Evolutionary conservation across 345 rosid genomes (phyloP), one percentile per base, ranked within the genome.

Genomic region (Citrus cavaleriei): DNA sequence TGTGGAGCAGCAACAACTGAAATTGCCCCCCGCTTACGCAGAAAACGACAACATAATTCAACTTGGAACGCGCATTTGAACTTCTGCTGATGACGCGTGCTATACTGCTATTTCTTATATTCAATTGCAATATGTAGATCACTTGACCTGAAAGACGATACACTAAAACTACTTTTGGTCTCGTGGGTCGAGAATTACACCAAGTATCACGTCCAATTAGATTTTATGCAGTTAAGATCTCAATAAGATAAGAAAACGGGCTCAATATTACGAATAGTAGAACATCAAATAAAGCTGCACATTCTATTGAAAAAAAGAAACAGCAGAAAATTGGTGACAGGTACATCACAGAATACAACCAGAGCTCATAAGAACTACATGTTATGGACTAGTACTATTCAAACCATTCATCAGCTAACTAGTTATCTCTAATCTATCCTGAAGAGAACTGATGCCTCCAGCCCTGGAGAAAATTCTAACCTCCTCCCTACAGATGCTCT

Each of bases 401-500:
- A 55, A 78, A 71, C n/a, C 35, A 65, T 25, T 62, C 32, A 77
- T 78, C 37, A 77, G 59, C 75, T 55, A 55, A 65, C 65, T 35
- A 54, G 72, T 40, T 24, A 35, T 60, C 4, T 24, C 81, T 72
- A 59, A 75, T 35, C 51, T 18, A 54, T 78, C 73, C 75, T 19
- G 61, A 68, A 4, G 38, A 38, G 68, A n/a, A 25, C 65, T 30
- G 10, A 28, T 49, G 24, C 34, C 55, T 19, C 58, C 70, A 40
- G 19, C 70, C 57, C 37, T 28, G 76, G 60, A 72, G 74, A 79
- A 73, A 78, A 59, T 24, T n/a, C 72, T 67, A 67, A 77, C 83
- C 73, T 71, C 34, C 75, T 78, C 83, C 79, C 46, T 70, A 37
- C 66, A 79, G 38, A 73, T 61, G 35, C 78, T 73, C 69, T 72